These are phyloP conservation scores for Carex sylvatica DNA, from an alignment of 202 grass and related monocot species.

Conservation along the genomic window DNA sequence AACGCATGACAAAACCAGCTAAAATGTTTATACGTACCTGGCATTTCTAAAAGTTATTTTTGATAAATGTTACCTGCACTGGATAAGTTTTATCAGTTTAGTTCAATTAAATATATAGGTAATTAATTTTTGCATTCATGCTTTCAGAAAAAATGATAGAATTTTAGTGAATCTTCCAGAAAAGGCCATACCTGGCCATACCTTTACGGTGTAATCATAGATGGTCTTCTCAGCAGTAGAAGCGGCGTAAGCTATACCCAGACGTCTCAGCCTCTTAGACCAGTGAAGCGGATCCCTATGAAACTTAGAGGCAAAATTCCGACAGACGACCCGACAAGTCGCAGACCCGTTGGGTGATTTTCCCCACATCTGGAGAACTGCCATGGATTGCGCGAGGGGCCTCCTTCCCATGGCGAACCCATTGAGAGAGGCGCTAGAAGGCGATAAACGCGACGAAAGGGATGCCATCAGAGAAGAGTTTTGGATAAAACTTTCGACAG, in stretches of 20 bases:
- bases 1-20: neutral
- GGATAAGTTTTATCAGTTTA: neutral
- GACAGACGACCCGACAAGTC: neutral
- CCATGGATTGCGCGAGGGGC: slow-evolving; percentile 2
- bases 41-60: neutral
- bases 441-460: neutral
- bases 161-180: neutral
- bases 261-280: slow-evolving; percentile 20
- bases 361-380: neutral
- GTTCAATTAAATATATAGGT: neutral
- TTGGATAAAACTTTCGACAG: neutral
- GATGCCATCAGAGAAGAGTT: slow-evolving; percentile 9
- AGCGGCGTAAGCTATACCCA: slow-evolving; percentile 69
- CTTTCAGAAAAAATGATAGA: neutral
- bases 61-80: neutral
- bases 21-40: neutral
- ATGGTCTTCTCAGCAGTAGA: slow-evolving; percentile 79
- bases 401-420: neutral
- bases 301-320: slow-evolving; percentile 15
- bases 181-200: slow-evolving; percentile 38
- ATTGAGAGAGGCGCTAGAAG: neutral
- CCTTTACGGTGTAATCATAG: slow-evolving; percentile 91
- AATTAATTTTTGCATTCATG: neutral
- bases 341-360: neutral
- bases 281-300: slow-evolving; percentile 20